A percentile compares a stretch with the other conserved stretches of the same genome.
Evolutionary conservation across 2,329 filamentous ascomycete species (phyloP).

Genomic region (Cladobotryum protrusum): DNA sequence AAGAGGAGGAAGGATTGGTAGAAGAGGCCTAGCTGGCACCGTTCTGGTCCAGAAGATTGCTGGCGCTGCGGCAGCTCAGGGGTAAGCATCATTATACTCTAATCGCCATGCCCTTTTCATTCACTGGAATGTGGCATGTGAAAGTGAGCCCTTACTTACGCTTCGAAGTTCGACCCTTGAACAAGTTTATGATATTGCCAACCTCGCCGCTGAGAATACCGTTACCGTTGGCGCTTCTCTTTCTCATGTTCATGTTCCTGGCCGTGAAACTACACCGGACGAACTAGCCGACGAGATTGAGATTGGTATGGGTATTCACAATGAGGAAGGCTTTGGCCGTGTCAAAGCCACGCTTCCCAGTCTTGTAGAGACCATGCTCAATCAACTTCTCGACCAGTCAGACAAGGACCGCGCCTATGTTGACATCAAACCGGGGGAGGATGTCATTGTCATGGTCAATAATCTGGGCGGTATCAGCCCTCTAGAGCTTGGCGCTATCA

Average conservation of each 20-base stretch:
- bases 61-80: constrained; percentile 47
- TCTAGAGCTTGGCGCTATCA: constrained; percentile 18
- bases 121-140: not conserved
- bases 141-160: not conserved
- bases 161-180: constrained; percentile 20
- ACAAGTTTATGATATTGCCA: constrained; percentile 39
- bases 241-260: constrained; percentile 49
- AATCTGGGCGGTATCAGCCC: constrained; percentile 17
- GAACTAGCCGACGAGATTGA: constrained; percentile 52
- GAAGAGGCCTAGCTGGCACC: constrained; percentile 63
- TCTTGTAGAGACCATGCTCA: constrained; percentile 56
- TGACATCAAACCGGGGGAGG: constrained; percentile 35
- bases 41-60: constrained; percentile 60
- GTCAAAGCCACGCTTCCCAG: constrained; percentile 42
- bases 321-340: constrained; percentile 35
- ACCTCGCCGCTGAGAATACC: constrained; percentile 40
- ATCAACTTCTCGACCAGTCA: constrained; percentile 50
- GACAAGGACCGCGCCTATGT: constrained; percentile 51
- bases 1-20: constrained; percentile 63
- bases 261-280: constrained; percentile 28
- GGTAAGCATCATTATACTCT: constrained; percentile 4
- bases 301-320: constrained; percentile 31
- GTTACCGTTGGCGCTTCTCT: constrained; percentile 48
- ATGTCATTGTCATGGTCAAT: constrained; percentile 15
- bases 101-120: not conserved